phyloP scores from a whole-genome alignment of 2,329 filamentous ascomycete genomes.

The Trichoderma atroviride region DNA sequence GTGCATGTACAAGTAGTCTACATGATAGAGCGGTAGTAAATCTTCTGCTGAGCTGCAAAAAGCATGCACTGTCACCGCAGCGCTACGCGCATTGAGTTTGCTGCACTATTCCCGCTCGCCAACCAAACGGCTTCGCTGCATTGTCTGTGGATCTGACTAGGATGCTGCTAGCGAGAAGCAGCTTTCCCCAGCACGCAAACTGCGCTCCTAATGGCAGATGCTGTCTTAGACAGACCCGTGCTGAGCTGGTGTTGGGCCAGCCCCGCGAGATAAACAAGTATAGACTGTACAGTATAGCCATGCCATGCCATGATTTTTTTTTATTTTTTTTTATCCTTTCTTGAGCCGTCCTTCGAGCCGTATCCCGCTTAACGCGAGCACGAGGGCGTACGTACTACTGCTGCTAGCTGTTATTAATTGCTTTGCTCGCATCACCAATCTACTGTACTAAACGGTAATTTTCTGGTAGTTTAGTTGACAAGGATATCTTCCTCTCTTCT shows the following conservation, averaged over 20 bases:
- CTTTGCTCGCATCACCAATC: neutral
- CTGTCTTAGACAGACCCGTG: neutral
- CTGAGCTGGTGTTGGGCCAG: neutral
- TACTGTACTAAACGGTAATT: slow-evolving; percentile 1
- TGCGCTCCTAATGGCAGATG: neutral
- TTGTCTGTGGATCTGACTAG: neutral
- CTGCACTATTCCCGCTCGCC: neutral
- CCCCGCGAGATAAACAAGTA: neutral
- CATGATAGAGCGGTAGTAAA: neutral
- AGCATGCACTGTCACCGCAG: slow-evolving; percentile 18
- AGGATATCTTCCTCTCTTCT: neutral
- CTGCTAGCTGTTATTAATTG: neutral
- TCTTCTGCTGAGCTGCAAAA: neutral
- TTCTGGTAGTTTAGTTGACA: neutral
- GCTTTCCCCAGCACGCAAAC: slow-evolving; percentile 7
- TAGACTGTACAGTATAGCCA: neutral
- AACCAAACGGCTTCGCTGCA: slow-evolving; percentile 21
- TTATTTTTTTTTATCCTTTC: neutral
- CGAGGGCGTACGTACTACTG: neutral
- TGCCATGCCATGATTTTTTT: neutral
- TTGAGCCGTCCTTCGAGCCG: neutral
- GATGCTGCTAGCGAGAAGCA: neutral
- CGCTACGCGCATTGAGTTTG: slow-evolving; percentile 16
- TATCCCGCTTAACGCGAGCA: neutral
- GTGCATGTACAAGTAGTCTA: no score